These are phyloP conservation scores for Naganishia randhawae DNA, from an alignment of 768 basidiomycete genomes.

Conservation along the genomic window DNA sequence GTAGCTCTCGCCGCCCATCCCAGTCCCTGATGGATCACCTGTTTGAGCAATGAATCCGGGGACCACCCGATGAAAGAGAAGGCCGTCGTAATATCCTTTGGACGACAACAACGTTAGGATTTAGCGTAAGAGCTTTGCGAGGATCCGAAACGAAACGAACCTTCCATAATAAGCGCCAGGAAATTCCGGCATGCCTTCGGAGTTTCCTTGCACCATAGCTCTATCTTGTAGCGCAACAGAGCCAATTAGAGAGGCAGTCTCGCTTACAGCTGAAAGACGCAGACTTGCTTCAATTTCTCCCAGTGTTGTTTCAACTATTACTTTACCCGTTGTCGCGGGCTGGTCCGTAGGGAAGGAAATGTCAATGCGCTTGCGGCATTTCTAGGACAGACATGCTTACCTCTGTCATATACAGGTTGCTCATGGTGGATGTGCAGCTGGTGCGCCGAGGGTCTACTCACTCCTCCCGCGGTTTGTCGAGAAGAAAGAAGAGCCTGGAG, in stretches of 20 bases:
- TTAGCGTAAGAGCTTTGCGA: slow-evolving; percentile 92
- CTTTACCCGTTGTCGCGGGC: slow-evolving; percentile 70
- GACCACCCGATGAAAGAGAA: slow-evolving; percentile 87
- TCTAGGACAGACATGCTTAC: background rate
- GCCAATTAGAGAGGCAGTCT: background rate
- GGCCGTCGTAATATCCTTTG: slow-evolving; percentile 93
- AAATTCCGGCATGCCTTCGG: slow-evolving; percentile 93
- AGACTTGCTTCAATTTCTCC: slow-evolving; percentile 60
- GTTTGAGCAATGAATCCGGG: slow-evolving; percentile 91
- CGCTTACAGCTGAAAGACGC: background rate
- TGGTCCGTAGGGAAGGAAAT: slow-evolving; percentile 11
- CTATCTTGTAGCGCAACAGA: slow-evolving; percentile 57
- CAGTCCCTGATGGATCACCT: slow-evolving; percentile 86
- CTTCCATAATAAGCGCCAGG: slow-evolving; percentile 81
- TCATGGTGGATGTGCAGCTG: background rate
- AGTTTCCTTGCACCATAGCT: slow-evolving; percentile 94
- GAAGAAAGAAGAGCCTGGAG: background rate
- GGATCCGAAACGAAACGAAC: slow-evolving; percentile 54
- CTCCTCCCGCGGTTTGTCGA: too few relatives aligned
- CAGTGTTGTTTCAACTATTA: slow-evolving; percentile 80
- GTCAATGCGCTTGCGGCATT: background rate
- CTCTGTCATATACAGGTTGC: slow-evolving; percentile 23
- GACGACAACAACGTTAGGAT: slow-evolving; percentile 77
- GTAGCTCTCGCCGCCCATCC: slow-evolving; percentile 87
- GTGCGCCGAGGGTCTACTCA: too few relatives aligned